Conservation (phyloP, 139 green algal genomes). For the Chara braunii region DNA sequence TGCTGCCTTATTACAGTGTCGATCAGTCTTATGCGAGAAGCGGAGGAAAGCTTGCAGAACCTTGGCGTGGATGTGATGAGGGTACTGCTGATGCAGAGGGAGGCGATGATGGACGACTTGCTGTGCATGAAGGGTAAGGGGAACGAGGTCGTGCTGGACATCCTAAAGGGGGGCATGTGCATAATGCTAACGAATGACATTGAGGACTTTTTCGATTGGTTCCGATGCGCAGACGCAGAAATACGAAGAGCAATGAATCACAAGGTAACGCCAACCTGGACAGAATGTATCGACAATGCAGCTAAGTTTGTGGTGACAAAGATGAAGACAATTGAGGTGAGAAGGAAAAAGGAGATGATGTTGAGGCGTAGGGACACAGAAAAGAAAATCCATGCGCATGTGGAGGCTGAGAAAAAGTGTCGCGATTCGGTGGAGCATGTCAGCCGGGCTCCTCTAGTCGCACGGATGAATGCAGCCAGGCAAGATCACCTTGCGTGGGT, state of each 20-base stretch:
- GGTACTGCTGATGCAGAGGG: constrained; percentile 18
- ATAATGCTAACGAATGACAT: constrained; percentile 5
- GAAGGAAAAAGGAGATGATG: constrained; percentile 3
- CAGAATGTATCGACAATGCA: constrained; percentile 4
- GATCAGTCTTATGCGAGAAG: too few relatives aligned
- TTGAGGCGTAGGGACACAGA: neutral
- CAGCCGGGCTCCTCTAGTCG: too few relatives aligned
- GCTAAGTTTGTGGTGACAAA: constrained; percentile 1
- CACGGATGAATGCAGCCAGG: too few relatives aligned
- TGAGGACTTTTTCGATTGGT: constrained; percentile 23
- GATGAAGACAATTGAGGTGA: constrained; percentile 11
- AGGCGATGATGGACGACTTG: constrained; percentile 2
- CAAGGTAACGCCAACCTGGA: constrained; percentile 10
- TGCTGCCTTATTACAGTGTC: too few relatives aligned
- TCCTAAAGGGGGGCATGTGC: constrained; percentile 34
- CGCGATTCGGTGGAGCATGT: too few relatives aligned
- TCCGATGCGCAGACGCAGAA: constrained; percentile 2
- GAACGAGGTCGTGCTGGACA: constrained; percentile 2
- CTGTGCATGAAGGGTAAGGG: constrained; percentile 6
- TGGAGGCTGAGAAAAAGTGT: constrained; percentile 1
- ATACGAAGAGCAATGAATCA: constrained; percentile 11
- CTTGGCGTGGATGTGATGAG: constrained; percentile 14
- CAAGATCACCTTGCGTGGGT: constrained; percentile 20
- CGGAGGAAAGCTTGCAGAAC: constrained; percentile 5
- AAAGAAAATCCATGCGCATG: constrained; percentile 1